Conservation (phyloP, 306 rosid genomes). For the Morella rubra region DNA sequence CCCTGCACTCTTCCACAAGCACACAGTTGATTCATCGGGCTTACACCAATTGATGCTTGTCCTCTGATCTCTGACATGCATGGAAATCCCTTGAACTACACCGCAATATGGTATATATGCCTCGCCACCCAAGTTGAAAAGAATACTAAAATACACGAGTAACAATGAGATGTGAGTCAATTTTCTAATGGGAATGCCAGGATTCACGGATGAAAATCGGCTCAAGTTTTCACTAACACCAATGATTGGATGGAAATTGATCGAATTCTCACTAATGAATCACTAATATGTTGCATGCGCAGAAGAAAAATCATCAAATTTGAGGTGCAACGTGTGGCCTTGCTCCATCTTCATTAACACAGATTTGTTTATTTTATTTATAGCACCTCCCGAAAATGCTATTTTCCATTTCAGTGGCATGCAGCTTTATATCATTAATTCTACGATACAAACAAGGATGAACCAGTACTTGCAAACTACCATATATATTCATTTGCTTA, state of each 20-base stretch:
- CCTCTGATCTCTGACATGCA: neutral
- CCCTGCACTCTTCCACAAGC: neutral
- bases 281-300: neutral
- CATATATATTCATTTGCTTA: neutral
- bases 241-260: neutral
- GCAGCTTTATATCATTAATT: conserved; percentile 1
- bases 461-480: neutral
- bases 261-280: neutral
- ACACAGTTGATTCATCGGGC: neutral
- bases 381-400: no score
- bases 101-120: neutral
- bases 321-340: neutral
- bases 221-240: neutral
- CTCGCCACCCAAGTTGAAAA: neutral
- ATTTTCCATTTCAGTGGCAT: no score
- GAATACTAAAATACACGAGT: neutral
- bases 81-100: neutral
- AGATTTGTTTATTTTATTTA: no score
- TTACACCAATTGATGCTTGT: neutral
- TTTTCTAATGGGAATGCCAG: conserved; percentile 12
- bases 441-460: neutral
- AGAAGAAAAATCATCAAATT: neutral
- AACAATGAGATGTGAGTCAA: neutral
- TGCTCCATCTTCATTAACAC: no score
- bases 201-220: conserved; percentile 14